Conservation (phyloP, 495 filamentous ascomycete genomes). For the Parmelia sp. region DNA sequence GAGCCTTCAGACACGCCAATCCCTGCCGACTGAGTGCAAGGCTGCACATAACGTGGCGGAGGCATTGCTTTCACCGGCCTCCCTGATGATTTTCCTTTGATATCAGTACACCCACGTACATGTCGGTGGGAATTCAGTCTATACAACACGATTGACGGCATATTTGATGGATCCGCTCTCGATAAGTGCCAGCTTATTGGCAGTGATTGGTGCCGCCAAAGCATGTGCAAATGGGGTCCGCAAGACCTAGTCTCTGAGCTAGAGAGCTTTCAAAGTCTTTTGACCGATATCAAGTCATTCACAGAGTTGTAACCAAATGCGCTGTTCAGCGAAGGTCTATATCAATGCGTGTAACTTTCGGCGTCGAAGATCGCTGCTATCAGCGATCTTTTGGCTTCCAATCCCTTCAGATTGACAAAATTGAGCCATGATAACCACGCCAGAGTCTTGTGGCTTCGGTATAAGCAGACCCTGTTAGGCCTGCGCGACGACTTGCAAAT, state of each 20-base stretch:
- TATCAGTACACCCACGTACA: too few relatives aligned
- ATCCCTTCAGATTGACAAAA: neutral
- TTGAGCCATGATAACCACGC: slow-evolving; percentile 14
- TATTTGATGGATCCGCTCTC: slow-evolving; percentile 21
- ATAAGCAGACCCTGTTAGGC: slow-evolving; percentile 10
- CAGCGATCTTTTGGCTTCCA: slow-evolving; percentile 7
- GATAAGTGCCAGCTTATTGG: slow-evolving; percentile 17
- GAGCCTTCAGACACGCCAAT: too few relatives aligned
- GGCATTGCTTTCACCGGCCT: too few relatives aligned
- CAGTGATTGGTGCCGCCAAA: slow-evolving; percentile 10
- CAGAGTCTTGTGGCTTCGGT: neutral
- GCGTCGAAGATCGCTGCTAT: slow-evolving; percentile 3
- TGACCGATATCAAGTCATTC: slow-evolving; percentile 13
- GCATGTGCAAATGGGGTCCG: slow-evolving; percentile 7
- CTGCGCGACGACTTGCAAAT: slow-evolving; percentile 7
- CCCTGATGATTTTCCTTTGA: too few relatives aligned
- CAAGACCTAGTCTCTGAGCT: slow-evolving; percentile 8
- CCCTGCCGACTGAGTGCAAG: too few relatives aligned
- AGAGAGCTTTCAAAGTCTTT: slow-evolving; percentile 3
- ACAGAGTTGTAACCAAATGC: neutral
- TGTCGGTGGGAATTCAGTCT: too few relatives aligned
- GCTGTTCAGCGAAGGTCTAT: neutral
- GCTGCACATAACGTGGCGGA: too few relatives aligned
- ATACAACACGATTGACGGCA: too few relatives aligned
- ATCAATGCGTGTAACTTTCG: neutral